Conservation (phyloP, 225 moss, liverwort and hornwort species). For the Asterella californica region DNA sequence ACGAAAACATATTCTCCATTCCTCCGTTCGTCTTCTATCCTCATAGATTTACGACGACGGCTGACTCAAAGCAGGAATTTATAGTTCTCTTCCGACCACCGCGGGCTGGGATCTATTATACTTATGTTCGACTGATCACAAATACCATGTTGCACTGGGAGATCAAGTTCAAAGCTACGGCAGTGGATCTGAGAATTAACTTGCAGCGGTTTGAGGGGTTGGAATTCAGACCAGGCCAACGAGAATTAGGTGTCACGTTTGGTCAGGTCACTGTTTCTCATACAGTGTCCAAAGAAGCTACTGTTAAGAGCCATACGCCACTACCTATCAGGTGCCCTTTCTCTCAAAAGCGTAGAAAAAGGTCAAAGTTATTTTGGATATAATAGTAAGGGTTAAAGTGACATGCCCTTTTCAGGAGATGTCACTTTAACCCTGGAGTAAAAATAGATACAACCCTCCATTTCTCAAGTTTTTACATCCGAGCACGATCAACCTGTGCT, state of each 20-base stretch:
- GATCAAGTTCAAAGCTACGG: constrained; percentile 51
- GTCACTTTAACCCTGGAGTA: too few relatives aligned
- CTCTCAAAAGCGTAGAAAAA: background rate
- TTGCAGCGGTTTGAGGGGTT: constrained; percentile 61
- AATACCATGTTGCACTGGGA: constrained; percentile 63
- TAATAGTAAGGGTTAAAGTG: too few relatives aligned
- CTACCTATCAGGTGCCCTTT: constrained; percentile 34
- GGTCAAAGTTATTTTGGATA: too few relatives aligned
- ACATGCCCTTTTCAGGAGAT: too few relatives aligned
- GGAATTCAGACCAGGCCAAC: constrained; percentile 51
- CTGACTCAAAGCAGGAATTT: constrained; percentile 63
- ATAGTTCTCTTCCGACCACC: constrained; percentile 70
- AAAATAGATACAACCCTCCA: too few relatives aligned
- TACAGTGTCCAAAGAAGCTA: constrained; percentile 32
- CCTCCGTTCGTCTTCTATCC: constrained; percentile 70
- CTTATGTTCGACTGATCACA: constrained; percentile 54
- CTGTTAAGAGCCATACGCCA: constrained; percentile 48
- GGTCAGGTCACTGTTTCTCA: constrained; percentile 54
- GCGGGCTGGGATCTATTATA: constrained; percentile 40
- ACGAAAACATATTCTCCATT: constrained; percentile 48
- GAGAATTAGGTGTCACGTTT: constrained; percentile 53
- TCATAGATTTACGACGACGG: constrained; percentile 32
- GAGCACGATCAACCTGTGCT: too few relatives aligned
- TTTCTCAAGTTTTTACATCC: too few relatives aligned
- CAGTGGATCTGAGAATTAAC: constrained; percentile 53